These are phyloP conservation scores for Pseudoneurospora amorphoporcata DNA, from an alignment of 495 filamentous ascomycete genomes.

Conservation along the genomic window DNA sequence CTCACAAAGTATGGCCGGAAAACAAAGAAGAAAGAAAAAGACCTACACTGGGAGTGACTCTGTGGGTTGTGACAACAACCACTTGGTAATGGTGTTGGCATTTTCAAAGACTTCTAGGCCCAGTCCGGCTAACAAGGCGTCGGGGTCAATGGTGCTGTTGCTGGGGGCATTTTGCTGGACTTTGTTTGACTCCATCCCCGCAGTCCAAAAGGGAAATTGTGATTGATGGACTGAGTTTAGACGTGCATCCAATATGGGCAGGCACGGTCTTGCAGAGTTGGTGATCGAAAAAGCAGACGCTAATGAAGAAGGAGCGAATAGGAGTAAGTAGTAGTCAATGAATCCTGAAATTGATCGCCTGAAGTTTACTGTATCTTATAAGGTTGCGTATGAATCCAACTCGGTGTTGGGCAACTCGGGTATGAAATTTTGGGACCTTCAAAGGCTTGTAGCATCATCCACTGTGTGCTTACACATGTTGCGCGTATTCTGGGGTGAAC, in stretches of 20 bases:
- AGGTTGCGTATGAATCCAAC: background rate
- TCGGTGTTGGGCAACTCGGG: background rate
- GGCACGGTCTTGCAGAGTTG: background rate
- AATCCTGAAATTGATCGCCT: background rate
- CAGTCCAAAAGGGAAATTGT: background rate
- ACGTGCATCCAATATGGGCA: background rate
- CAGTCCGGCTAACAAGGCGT: slow-evolving; percentile 3
- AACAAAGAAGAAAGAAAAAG: background rate
- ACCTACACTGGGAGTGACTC: slow-evolving; percentile 12
- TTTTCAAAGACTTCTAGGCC: slow-evolving; percentile 16
- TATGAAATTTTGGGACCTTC: background rate
- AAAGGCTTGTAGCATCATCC: background rate
- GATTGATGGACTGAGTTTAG: background rate
- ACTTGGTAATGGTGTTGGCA: slow-evolving; percentile 24
- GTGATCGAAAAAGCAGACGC: background rate
- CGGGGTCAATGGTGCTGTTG: background rate
- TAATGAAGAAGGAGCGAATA: background rate
- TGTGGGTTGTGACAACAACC: slow-evolving; percentile 15
- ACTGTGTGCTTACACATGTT: background rate
- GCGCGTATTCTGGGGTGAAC: background rate
- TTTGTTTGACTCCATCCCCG: background rate
- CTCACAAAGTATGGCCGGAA: background rate
- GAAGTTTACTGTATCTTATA: background rate
- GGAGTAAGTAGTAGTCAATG: background rate
- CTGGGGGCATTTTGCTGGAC: background rate